These are phyloP conservation scores for Lenzites betulinus DNA, from an alignment of 768 basidiomycete genomes.

Conservation along the genomic window DNA sequence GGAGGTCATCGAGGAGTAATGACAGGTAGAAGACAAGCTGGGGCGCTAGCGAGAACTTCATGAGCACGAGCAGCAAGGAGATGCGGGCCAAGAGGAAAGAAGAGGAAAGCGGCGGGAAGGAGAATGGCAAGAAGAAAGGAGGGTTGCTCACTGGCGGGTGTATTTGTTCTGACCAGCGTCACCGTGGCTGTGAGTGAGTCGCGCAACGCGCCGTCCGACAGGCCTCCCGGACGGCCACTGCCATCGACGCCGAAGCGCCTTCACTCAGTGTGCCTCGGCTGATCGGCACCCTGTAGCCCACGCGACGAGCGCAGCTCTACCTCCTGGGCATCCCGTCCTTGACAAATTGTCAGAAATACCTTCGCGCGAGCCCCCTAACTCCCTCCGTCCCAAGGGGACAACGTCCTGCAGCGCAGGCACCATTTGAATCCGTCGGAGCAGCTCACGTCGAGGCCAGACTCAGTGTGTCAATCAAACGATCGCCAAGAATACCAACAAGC, in stretches of 20 bases:
- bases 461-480: neutral
- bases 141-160: slow-evolving; percentile 6
- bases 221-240: neutral
- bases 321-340: no score
- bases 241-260: neutral
- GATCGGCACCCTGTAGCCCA: no score
- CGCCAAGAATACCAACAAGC: neutral
- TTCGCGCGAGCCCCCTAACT: no score
- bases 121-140: slow-evolving; percentile 3
- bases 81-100: slow-evolving; percentile 4
- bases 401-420: no score
- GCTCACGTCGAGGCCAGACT: no score
- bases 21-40: slow-evolving; percentile 28
- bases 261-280: no score
- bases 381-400: no score
- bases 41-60: slow-evolving; percentile 25
- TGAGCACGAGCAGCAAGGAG: slow-evolving; percentile 5
- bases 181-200: slow-evolving; percentile 11
- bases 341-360: no score
- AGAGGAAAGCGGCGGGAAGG: neutral
- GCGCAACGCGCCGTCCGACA: neutral
- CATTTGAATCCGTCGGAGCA: no score
- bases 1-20: slow-evolving; percentile 27
- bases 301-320: no score
- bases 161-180: slow-evolving; percentile 3